A percentile compares a stretch with the other conserved stretches of the same genome.
Evolutionary conservation across 2,329 filamentous ascomycete species (phyloP).

Genomic region (Sporothrix brasiliensis): DNA sequence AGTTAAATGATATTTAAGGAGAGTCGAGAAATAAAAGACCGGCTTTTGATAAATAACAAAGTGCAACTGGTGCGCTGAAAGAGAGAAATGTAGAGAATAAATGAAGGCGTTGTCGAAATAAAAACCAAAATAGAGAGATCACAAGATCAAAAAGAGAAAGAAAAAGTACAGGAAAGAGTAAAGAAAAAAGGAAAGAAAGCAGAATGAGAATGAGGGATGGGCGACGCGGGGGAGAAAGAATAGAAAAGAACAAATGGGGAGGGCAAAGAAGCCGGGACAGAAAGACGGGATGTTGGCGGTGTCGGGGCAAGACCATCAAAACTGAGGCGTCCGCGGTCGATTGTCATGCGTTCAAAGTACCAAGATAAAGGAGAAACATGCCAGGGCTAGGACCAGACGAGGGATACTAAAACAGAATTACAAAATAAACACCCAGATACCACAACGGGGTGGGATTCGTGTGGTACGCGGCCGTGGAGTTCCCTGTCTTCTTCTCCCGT

Average conservation of each 20-base stretch:
- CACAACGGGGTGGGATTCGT: background rate
- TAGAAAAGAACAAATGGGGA: background rate
- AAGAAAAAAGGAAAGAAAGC: slow-evolving; percentile 23
- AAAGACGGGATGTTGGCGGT: slow-evolving; percentile 19
- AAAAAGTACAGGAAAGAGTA: slow-evolving; percentile 26
- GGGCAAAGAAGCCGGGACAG: background rate
- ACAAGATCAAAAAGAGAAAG: slow-evolving; percentile 28
- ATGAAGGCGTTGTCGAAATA: slow-evolving; percentile 31
- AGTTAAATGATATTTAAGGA: slow-evolving; percentile 22
- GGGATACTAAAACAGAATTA: background rate
- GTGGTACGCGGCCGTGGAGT: background rate
- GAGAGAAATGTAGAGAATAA: slow-evolving; percentile 36
- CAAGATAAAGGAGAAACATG: slow-evolving; percentile 29
- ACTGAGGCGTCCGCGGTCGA: slow-evolving; percentile 11
- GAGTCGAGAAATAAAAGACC: slow-evolving; percentile 35
- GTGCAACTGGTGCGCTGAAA: slow-evolving; percentile 40
- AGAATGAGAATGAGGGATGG: slow-evolving; percentile 26
- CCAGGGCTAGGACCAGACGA: slow-evolving; percentile 1
- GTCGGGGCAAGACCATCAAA: background rate
- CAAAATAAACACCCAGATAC: background rate
- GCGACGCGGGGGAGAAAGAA: slow-evolving; percentile 5
- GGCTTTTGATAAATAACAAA: slow-evolving; percentile 31
- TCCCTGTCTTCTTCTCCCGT: background rate
- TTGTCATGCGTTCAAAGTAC: slow-evolving; percentile 24
- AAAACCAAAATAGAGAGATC: background rate